Evolutionary conservation across 2,329 filamentous ascomycete genomes (phyloP).

Genomic region (Aspergillus puulaauensis): DNA sequence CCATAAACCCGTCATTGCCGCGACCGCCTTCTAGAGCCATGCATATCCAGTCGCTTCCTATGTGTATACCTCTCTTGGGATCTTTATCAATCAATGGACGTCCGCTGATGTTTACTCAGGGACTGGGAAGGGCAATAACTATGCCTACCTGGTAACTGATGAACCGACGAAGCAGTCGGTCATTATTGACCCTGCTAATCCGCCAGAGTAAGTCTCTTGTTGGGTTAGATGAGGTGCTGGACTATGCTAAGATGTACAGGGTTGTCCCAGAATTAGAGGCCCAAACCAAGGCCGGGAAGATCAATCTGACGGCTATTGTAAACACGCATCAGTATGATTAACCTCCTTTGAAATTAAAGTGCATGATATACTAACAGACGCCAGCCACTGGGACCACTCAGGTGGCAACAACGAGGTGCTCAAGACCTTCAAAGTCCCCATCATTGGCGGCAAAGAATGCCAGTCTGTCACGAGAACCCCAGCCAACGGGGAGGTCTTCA

Average conservation of each 20-base stretch:
- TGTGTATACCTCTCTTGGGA: slow-evolving; percentile 43
- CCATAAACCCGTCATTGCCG: not conserved
- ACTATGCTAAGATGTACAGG: slow-evolving; percentile 37
- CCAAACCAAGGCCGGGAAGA: slow-evolving; percentile 66
- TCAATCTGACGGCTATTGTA: slow-evolving; percentile 84
- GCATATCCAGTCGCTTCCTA: slow-evolving; percentile 55
- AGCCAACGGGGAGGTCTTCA: slow-evolving; percentile 72
- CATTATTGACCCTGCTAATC: slow-evolving; percentile 53
- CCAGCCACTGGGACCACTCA: slow-evolving; percentile 88
- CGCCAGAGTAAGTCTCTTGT: slow-evolving; percentile 44
- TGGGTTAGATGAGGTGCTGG: not conserved
- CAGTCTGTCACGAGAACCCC: slow-evolving; percentile 76
- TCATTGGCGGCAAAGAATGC: slow-evolving; percentile 88
- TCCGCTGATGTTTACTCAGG: slow-evolving; percentile 19
- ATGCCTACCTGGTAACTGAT: slow-evolving; percentile 53
- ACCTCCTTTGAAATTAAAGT: not conserved
- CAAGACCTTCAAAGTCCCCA: slow-evolving; percentile 62
- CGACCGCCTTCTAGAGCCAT: slow-evolving; percentile 35
- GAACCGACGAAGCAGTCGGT: slow-evolving; percentile 51
- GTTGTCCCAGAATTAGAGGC: slow-evolving; percentile 68
- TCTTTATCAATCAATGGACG: not conserved
- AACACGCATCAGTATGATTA: slow-evolving; percentile 89
- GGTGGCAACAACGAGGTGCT: slow-evolving; percentile 82
- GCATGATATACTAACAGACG: slow-evolving; percentile 11
- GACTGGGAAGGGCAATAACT: slow-evolving; percentile 49